phyloP scores from a whole-genome alignment of 495 filamentous ascomycete species.

The Penicillium arizonense region DNA sequence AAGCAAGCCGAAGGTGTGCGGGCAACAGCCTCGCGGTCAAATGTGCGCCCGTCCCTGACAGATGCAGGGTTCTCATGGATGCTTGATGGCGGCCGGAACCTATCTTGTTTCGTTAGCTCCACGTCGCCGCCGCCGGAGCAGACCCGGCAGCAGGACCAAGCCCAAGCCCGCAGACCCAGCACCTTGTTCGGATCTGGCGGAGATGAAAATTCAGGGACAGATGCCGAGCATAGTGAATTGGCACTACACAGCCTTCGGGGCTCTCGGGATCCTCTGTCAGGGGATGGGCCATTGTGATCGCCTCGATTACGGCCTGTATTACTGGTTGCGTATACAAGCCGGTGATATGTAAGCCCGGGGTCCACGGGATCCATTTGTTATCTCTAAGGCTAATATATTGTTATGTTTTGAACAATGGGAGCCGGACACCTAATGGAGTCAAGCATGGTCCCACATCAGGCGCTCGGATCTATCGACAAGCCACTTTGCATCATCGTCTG shows the following conservation, averaged over 20 bases:
- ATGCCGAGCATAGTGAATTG: conserved; percentile 41
- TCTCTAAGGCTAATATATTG: neutral
- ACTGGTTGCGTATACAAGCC: neutral
- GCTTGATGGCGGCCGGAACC: conserved; percentile 60
- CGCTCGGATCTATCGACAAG: conserved; percentile 9
- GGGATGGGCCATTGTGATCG: neutral
- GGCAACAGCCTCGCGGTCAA: conserved; percentile 6
- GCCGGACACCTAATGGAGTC: neutral
- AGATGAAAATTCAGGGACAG: conserved; percentile 25
- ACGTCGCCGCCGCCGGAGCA: conserved; percentile 48
- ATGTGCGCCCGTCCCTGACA: conserved; percentile 51
- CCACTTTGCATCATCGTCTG: conserved; percentile 9
- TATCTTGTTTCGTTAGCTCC: conserved; percentile 50
- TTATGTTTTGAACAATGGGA: neutral
- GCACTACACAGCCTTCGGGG: conserved; percentile 56
- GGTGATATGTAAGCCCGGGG: neutral
- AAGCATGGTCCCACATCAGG: neutral
- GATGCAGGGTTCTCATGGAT: conserved; percentile 96
- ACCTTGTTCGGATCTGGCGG: conserved; percentile 41
- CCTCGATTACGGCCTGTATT: neutral
- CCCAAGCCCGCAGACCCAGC: conserved; percentile 25
- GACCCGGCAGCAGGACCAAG: conserved; percentile 33
- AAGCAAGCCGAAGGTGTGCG: conserved; percentile 10
- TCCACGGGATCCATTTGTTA: conserved; percentile 1
- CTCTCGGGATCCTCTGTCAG: conserved; percentile 23